Percentiles rank a stretch among this genome's conserved stretches.
Evolutionary conservation across 169 alveolate genomes (phyloP).

Genomic region (Babesia gibsoni): DNA sequence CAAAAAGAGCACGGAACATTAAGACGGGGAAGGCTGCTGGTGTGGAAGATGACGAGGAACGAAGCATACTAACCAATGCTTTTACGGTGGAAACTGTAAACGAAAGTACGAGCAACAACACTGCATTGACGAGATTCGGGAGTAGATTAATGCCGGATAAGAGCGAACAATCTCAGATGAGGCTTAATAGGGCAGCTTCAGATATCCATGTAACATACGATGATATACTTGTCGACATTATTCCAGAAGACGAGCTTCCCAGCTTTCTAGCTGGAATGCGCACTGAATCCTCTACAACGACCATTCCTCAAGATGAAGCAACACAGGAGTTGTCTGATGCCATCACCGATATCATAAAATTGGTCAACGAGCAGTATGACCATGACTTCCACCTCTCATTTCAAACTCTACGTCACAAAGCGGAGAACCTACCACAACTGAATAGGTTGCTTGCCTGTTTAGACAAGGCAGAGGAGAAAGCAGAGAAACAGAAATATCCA

Average conservation of each 20-base stretch:
- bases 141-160: too few relatives aligned
- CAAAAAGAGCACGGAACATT: constrained; percentile 29
- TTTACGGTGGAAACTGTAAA: constrained; percentile 9
- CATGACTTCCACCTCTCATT: neutral
- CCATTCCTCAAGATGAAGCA: too few relatives aligned
- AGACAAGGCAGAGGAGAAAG: neutral
- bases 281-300: too few relatives aligned
- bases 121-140: too few relatives aligned
- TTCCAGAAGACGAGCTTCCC: too few relatives aligned
- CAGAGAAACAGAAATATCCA: neutral
- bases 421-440: neutral
- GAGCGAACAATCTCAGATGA: too few relatives aligned
- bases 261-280: too few relatives aligned
- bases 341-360: neutral
- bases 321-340: too few relatives aligned
- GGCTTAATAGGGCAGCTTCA: too few relatives aligned
- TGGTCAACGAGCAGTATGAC: constrained; percentile 4
- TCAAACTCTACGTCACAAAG: neutral
- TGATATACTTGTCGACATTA: too few relatives aligned
- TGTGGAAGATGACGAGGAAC: constrained; percentile 32
- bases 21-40: neutral
- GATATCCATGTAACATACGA: too few relatives aligned
- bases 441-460: neutral
- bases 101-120: neutral
- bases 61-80: neutral